These are phyloP conservation scores for Phaffomyces opuntiae DNA, from an alignment of 805 yeast species.

Conservation along the genomic window DNA sequence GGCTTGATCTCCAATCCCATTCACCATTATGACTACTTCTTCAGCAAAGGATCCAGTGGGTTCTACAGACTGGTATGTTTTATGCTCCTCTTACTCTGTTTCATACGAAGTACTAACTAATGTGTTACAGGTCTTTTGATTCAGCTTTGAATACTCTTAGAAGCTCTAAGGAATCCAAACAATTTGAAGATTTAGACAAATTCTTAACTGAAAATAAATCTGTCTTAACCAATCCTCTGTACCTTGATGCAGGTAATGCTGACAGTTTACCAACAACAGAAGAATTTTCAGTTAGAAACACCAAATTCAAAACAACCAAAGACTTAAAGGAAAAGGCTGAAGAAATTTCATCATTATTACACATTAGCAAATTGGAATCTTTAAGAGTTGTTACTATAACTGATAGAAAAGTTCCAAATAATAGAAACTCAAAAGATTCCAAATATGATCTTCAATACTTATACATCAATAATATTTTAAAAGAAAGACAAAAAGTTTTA, in stretches of 20 bases:
- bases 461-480: slow-evolving; percentile 34
- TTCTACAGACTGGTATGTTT: not conserved
- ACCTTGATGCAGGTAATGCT: slow-evolving; percentile 1
- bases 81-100: not conserved
- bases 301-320: slow-evolving; percentile 30
- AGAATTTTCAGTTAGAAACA: slow-evolving; percentile 34
- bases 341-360: slow-evolving; percentile 31
- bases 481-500: slow-evolving; percentile 47
- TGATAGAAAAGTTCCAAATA: slow-evolving; percentile 29
- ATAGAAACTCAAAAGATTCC: not conserved
- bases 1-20: not conserved
- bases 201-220: slow-evolving; percentile 12
- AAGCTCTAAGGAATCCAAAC: slow-evolving; percentile 9
- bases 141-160: slow-evolving; percentile 17
- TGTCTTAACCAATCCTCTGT: slow-evolving; percentile 9
- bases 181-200: slow-evolving; percentile 13
- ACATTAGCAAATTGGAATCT: slow-evolving; percentile 37
- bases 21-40: not conserved
- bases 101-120: not conserved
- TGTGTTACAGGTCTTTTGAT: slow-evolving; percentile 18
- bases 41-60: not conserved
- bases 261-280: slow-evolving; percentile 9
- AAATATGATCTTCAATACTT: slow-evolving; percentile 9
- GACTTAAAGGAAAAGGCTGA: slow-evolving; percentile 32
- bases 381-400: slow-evolving; percentile 41